These are phyloP conservation scores for Melanopsichium pennsylvanicum DNA, from an alignment of 1,284 basidiomycete genomes.

Conservation along the genomic window DNA sequence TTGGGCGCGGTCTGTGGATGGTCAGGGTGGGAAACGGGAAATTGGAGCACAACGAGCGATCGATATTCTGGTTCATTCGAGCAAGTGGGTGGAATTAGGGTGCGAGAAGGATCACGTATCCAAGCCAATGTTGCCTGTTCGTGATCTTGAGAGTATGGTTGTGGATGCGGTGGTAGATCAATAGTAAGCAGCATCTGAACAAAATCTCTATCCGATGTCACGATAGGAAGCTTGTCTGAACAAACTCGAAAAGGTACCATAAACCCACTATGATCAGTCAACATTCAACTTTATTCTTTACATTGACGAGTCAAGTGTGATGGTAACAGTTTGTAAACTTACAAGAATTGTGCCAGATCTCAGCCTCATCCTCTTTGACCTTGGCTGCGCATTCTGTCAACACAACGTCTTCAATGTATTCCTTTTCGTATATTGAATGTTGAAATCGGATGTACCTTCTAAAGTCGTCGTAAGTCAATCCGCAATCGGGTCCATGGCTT, in stretches of 20 bases:
- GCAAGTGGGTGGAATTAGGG: constrained; percentile 9
- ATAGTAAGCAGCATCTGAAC: constrained; percentile 56
- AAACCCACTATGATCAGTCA: too few relatives aligned
- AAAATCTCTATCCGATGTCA: constrained; percentile 59
- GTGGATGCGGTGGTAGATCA: constrained; percentile 47
- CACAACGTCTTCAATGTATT: constrained; percentile 51
- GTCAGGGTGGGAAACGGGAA: constrained; percentile 46
- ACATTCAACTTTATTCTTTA: too few relatives aligned
- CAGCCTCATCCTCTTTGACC: constrained; percentile 37
- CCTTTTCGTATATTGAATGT: constrained; percentile 47
- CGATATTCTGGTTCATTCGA: constrained; percentile 15
- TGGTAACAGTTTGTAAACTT: too few relatives aligned
- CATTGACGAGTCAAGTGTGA: too few relatives aligned
- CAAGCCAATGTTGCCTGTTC: constrained; percentile 26
- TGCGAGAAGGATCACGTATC: constrained; percentile 15
- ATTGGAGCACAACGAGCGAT: constrained; percentile 54
- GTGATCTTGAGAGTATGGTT: constrained; percentile 54
- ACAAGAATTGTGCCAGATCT: constrained; percentile 53
- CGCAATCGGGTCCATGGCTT: constrained; percentile 30
- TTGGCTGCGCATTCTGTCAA: constrained; percentile 34
- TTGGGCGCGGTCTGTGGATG: constrained; percentile 22
- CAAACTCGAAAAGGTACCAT: not conserved
- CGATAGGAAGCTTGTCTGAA: constrained; percentile 48
- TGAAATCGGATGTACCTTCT: constrained; percentile 42
- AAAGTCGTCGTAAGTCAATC: constrained; percentile 48